phyloP scores from a whole-genome alignment of 352 stramenopile species.

The Globisporangium okanoganense region DNA sequence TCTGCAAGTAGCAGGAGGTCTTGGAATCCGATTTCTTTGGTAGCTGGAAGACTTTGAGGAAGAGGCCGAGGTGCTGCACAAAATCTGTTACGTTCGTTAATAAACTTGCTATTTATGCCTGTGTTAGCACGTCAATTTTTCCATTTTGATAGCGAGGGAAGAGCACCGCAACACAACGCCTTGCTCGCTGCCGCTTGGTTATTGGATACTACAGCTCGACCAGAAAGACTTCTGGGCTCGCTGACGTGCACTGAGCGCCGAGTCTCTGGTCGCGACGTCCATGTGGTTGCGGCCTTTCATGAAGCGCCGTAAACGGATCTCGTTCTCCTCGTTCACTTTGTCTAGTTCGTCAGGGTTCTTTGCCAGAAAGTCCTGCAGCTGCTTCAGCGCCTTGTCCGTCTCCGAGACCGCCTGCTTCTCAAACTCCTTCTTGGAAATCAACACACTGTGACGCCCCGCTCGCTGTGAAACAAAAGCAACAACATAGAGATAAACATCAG shows the following conservation, averaged over 20 bases:
- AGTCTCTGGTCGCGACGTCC: constrained; percentile 54
- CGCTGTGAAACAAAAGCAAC: constrained; percentile 2
- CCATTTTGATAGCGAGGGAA: not conserved
- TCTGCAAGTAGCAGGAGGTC: constrained; percentile 27
- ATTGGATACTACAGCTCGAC: constrained; percentile 52
- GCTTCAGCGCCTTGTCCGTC: constrained; percentile 69
- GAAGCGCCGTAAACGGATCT: constrained; percentile 78
- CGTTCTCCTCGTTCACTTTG: constrained; percentile 76
- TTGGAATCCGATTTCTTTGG: not conserved
- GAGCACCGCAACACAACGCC: constrained; percentile 4
- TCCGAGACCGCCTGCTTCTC: constrained; percentile 59
- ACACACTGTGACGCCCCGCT: constrained; percentile 46
- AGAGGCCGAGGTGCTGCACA: not conserved
- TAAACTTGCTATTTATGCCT: constrained; percentile 21
- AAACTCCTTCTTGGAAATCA: constrained; percentile 78
- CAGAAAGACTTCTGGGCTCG: constrained; percentile 29
- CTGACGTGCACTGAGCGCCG: constrained; percentile 20
- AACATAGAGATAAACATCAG: constrained; percentile 7
- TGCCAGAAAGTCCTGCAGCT: constrained; percentile 61
- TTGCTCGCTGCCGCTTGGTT: constrained; percentile 6
- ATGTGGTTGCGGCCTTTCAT: constrained; percentile 73
- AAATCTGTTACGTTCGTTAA: constrained; percentile 4
- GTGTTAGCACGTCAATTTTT: constrained; percentile 5
- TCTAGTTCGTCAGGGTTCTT: constrained; percentile 72
- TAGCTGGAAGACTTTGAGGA: not conserved